Base-by-base conservation (phyloP, 225 moss, liverwort and hornwort species). In the Ulota crispa region DNA sequence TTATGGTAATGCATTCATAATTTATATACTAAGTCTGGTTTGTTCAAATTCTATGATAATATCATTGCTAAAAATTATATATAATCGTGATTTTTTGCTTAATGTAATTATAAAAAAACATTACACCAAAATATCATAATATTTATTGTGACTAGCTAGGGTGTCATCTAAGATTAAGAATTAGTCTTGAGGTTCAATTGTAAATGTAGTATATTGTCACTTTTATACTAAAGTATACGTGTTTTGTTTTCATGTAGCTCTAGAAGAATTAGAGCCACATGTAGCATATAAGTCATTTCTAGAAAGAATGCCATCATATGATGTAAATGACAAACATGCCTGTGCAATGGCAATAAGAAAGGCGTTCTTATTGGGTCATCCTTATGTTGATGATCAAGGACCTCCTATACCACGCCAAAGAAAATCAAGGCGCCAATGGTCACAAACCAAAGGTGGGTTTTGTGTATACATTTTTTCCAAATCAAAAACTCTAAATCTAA, bases 251-350 rank as follows among this genome's bases (percentile, higher is more conserved):
- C 15, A 19, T 81, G 64, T 21, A 95, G 95, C 75, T 26, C 16
- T 95, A 31, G 82, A 88, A 9, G 89, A 94, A 72, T 6, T 94
- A 8, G 94, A 95, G 68, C 73, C 83, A 3, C 39, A 37, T 43
- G n/a, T 93, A 0, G 55, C 69, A 2, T 86, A 86, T 32, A 90
- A 87, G 59, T 90, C 95, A 55, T 77, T 90, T 11, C 69, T 92
- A 52, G 86, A 92, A 31, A 89, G 69, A 64, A 70, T 94, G 78
- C 86, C 88, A 65, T 45, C 34, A 3, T 77, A 82, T 68, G 68
- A 92, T 76, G 18, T 19, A 15, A 72, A 61, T 19, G 80, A 91
- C 32, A 78, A 82, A 23, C 83, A 80, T 68, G 86, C 95, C 26
- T 77, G 39, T 28, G 77, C 86, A 15, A 34, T 75, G 23, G 90